Conservation (phyloP, 768 basidiomycete genomes). For the Russula brevipes region DNA sequence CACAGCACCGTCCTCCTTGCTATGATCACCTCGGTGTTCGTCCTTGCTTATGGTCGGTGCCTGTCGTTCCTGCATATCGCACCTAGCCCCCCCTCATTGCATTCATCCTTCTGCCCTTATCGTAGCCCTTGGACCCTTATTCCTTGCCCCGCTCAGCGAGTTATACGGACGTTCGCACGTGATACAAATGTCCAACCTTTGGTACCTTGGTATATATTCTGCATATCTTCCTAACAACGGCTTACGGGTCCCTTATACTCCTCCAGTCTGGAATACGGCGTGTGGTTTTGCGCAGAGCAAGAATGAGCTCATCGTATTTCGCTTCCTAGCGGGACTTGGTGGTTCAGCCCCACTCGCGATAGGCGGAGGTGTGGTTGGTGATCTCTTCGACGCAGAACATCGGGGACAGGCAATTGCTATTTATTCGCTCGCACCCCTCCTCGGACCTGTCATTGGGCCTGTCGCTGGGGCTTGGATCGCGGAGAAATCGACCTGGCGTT, state of each 20-base stretch:
- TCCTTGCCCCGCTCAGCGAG: conserved; percentile 62
- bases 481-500: conserved; percentile 62
- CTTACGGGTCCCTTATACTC: not conserved
- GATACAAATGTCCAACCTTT: conserved; percentile 58
- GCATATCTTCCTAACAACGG: not conserved
- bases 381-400: conserved; percentile 56
- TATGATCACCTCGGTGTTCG: conserved; percentile 46
- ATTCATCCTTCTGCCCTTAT: not conserved
- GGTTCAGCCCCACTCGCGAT: conserved; percentile 62
- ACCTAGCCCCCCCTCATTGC: not conserved
- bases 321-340: conserved; percentile 65
- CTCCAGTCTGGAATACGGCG: conserved; percentile 51
- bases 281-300: conserved; percentile 56
- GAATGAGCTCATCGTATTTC: conserved; percentile 57
- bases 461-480: conserved; percentile 64
- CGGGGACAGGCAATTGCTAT: conserved; percentile 61
- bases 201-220: conserved; percentile 49
- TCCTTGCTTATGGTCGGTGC: conserved; percentile 53
- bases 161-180: conserved; percentile 62
- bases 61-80: not conserved
- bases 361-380: conserved; percentile 67
- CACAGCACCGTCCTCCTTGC: conserved; percentile 45
- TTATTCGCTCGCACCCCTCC: conserved; percentile 58
- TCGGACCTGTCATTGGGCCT: conserved; percentile 64
- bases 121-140: conserved; percentile 48